Evolutionary conservation across 768 basidiomycete species (phyloP).

Genomic region (Boletus reticuloceps): DNA sequence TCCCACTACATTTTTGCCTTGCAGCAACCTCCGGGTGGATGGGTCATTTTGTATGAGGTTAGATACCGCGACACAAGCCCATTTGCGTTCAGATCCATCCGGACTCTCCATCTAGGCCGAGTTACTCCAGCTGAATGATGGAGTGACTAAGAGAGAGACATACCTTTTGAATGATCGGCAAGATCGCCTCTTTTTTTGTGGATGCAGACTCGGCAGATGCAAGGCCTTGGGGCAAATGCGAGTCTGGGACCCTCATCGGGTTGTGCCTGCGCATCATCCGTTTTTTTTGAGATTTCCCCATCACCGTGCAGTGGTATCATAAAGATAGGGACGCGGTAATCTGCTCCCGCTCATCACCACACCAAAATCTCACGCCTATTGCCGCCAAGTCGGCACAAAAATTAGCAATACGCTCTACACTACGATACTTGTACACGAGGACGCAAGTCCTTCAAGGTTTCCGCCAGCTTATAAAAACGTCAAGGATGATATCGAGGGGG

Average conservation of each 20-base stretch:
- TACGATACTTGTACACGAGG: constrained; percentile 24
- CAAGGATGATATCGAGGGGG: constrained; percentile 32
- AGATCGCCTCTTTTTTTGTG: constrained; percentile 71
- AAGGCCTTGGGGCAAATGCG: constrained; percentile 83
- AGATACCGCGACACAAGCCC: constrained; percentile 96
- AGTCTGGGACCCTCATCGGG: constrained; percentile 90
- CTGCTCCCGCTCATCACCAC: too few species aligned
- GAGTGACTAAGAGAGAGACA: constrained; percentile 2
- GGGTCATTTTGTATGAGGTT: constrained; percentile 95
- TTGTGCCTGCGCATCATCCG: constrained; percentile 84
- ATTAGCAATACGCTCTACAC: constrained; percentile 23
- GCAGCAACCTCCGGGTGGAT: constrained; percentile 83
- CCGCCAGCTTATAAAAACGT: constrained; percentile 4
- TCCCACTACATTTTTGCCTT: constrained; percentile 89
- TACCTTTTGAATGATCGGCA: constrained; percentile 92
- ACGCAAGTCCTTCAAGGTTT: constrained; percentile 6
- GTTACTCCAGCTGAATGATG: background rate
- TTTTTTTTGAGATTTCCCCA: constrained; percentile 96
- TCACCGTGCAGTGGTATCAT: constrained; percentile 28
- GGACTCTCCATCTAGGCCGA: constrained; percentile 63
- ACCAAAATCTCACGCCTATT: constrained; percentile 1
- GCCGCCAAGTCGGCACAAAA: constrained; percentile 1
- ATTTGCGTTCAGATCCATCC: constrained; percentile 81
- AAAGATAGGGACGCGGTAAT: background rate
- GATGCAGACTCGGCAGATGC: constrained; percentile 70